These are phyloP conservation scores for Lentinula novae-zelandiae DNA, from an alignment of 1,284 basidiomycete genomes.

Conservation along the genomic window DNA sequence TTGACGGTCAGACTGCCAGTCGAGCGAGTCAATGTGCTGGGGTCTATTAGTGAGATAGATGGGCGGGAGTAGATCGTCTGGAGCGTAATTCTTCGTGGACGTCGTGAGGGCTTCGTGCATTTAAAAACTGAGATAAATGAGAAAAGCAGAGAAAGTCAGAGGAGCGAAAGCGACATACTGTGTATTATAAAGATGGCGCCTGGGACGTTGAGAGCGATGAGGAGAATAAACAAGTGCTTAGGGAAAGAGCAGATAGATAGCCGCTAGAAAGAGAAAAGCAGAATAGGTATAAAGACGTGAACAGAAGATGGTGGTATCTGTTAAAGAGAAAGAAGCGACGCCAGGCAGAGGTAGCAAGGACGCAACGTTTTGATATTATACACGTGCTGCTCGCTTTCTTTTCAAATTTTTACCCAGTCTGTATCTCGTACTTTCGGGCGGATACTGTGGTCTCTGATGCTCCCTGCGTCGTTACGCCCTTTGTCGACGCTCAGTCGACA, in stretches of 20 bases:
- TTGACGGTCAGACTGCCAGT: slow-evolving; percentile 23
- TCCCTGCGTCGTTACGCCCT: not conserved
- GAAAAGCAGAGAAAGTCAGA: slow-evolving; percentile 18
- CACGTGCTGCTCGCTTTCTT: not conserved
- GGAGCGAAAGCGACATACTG: slow-evolving; percentile 20
- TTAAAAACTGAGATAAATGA: slow-evolving; percentile 36
- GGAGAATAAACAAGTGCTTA: slow-evolving; percentile 4
- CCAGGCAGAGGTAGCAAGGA: slow-evolving; percentile 1
- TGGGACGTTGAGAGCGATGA: slow-evolving; percentile 3
- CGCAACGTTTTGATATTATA: not conserved
- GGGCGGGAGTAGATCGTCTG: slow-evolving; percentile 38
- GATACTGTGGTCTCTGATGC: not conserved
- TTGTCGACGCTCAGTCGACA: not conserved
- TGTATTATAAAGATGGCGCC: slow-evolving; percentile 7
- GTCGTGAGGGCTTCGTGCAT: slow-evolving; percentile 61
- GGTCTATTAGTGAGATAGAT: slow-evolving; percentile 34
- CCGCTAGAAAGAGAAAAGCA: slow-evolving; percentile 29
- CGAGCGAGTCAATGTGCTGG: slow-evolving; percentile 28
- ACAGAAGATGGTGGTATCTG: slow-evolving; percentile 16
- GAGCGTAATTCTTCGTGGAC: slow-evolving; percentile 36
- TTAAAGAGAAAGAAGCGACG: slow-evolving; percentile 4
- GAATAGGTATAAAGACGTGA: slow-evolving; percentile 35
- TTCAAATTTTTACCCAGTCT: not conserved
- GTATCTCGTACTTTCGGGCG: not conserved
- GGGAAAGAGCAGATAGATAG: slow-evolving; percentile 40